Conservation (phyloP, 179 eudicot species). For the Sideroxylon spinosum region DNA sequence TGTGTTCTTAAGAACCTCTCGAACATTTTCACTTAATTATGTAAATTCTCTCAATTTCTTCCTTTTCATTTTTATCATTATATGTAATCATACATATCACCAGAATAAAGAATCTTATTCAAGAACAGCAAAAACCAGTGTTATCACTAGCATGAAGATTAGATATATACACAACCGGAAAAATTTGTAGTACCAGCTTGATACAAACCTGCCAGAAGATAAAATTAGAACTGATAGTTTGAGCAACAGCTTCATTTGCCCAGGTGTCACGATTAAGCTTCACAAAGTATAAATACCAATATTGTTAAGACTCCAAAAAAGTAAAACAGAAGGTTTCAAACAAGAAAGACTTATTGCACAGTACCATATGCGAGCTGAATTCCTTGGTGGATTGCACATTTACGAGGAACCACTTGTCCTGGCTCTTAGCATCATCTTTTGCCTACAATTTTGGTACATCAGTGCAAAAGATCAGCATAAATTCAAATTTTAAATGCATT, state of each 20-base stretch:
- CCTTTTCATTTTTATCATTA: too few species aligned
- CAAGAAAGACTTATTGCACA: neutral
- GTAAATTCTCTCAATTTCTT: too few species aligned
- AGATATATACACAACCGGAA: neutral
- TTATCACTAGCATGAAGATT: neutral
- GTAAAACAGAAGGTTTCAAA: neutral
- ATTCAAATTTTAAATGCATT: neutral
- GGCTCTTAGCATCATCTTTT: conserved; percentile 70
- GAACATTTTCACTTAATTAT: neutral
- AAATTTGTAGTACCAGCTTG: conserved; percentile 4
- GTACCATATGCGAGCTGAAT: conserved; percentile 96
- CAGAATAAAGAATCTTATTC: neutral
- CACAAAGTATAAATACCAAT: conserved; percentile 22
- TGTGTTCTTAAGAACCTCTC: neutral
- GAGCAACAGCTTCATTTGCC: conserved; percentile 98
- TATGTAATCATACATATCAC: neutral
- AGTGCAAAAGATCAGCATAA: neutral
- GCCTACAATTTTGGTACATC: conserved; percentile 43
- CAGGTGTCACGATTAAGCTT: conserved; percentile 98
- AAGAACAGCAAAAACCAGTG: neutral
- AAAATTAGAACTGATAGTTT: conserved; percentile 80
- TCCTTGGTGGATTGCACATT: conserved; percentile 90
- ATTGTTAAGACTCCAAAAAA: neutral
- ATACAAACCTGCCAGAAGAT: conserved; percentile 89
- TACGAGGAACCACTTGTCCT: conserved; percentile 80